Evolutionary conservation across 1,139 yeast species (phyloP).

Genomic region (Taiozyma sp.): DNA sequence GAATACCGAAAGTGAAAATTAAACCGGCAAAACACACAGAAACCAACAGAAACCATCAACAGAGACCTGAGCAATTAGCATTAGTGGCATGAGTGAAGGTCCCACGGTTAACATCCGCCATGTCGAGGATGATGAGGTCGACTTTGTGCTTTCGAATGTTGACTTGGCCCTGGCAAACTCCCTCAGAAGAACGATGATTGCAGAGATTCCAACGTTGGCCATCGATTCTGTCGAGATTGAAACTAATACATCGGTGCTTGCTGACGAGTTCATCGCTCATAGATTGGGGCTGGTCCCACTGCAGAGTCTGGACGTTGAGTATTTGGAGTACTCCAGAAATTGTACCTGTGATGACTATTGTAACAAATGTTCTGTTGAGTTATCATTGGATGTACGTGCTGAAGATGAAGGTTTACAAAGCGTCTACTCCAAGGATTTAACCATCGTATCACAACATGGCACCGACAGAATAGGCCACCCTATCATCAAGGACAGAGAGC

Average conservation of each 20-base stretch:
- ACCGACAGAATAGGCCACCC: constrained; percentile 68
- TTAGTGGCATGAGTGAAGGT: not conserved
- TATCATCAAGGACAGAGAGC: constrained; percentile 70
- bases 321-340: constrained; percentile 79
- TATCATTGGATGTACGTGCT: constrained; percentile 83
- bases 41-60: not conserved
- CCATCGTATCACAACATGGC: constrained; percentile 39
- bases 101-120: constrained; percentile 89
- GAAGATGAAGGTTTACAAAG: constrained; percentile 80
- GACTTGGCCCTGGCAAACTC: constrained; percentile 93
- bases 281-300: constrained; percentile 89
- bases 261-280: constrained; percentile 95
- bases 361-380: constrained; percentile 86
- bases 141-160: constrained; percentile 82
- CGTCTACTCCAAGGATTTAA: constrained; percentile 84
- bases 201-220: constrained; percentile 95
- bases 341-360: constrained; percentile 98
- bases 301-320: constrained; percentile 78
- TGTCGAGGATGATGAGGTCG: constrained; percentile 82
- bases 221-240: constrained; percentile 96
- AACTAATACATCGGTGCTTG: constrained; percentile 87
- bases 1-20: not conserved
- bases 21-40: too few species aligned
- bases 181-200: constrained; percentile 83
- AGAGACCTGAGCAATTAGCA: too few species aligned